These are phyloP conservation scores for Brachypodium distachyon DNA, from an alignment of 202 grass and related monocot genomes.

Conservation along the genomic window DNA sequence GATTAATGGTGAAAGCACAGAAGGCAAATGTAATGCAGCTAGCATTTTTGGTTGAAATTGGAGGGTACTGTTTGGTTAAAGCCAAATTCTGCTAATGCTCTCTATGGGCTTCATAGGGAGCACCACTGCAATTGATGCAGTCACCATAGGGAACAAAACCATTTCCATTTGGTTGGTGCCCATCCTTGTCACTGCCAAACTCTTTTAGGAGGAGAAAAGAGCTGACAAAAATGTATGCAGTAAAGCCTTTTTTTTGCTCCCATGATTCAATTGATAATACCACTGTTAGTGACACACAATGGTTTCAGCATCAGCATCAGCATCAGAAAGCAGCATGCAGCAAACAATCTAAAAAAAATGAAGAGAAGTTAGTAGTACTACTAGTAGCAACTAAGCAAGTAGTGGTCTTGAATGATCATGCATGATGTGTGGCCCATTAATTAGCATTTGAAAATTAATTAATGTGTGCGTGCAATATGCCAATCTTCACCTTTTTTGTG, in stretches of 20 bases:
- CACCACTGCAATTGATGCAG: constrained; percentile 3
- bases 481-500: constrained; percentile 15
- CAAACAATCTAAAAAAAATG: no score
- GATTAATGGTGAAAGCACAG: not conserved
- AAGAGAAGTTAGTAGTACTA: no score
- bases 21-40: not conserved
- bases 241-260: not conserved
- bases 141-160: constrained; percentile 26
- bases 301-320: no score
- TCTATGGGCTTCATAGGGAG: not conserved
- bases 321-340: not conserved
- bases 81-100: not conserved
- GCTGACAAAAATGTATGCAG: not conserved
- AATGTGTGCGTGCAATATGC: constrained; percentile 9
- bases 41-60: not conserved
- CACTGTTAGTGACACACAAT: no score
- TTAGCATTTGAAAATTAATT: not conserved
- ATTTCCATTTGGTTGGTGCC: not conserved
- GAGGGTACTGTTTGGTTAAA: constrained; percentile 18
- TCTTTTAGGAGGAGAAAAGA: constrained; percentile 18
- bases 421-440: constrained; percentile 24
- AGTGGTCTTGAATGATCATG: not conserved
- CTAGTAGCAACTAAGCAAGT: not conserved
- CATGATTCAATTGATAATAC: no score
- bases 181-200: constrained; percentile 28